Conservation (phyloP, 2,329 filamentous ascomycete species). For the Botrytis hyacinthi region DNA sequence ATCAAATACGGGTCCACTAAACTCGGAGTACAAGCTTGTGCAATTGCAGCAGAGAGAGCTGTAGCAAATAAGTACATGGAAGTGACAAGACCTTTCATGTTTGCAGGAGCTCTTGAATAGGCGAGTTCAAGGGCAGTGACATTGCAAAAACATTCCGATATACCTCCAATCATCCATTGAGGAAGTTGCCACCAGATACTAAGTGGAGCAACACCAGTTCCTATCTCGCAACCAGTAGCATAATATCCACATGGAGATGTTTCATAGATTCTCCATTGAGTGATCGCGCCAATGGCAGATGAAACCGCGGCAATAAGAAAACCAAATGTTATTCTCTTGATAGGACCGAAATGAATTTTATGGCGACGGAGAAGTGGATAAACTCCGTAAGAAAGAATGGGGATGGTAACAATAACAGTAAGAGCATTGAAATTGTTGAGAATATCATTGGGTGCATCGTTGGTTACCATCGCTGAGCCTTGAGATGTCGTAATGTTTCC, state of each 20-base stretch:
- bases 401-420: constrained; percentile 71
- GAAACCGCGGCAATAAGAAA: constrained; percentile 63
- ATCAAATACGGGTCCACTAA: constrained; percentile 61
- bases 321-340: constrained; percentile 70
- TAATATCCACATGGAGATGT: constrained; percentile 55
- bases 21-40: constrained; percentile 24
- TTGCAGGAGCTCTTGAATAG: constrained; percentile 72
- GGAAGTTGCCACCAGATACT: constrained; percentile 40
- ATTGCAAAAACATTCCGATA: constrained; percentile 56
- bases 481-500: constrained; percentile 50
- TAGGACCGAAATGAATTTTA: constrained; percentile 66
- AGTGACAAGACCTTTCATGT: constrained; percentile 74
- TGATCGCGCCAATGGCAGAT: constrained; percentile 54
- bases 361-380: constrained; percentile 66
- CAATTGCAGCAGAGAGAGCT: constrained; percentile 47
- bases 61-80: constrained; percentile 69
- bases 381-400: constrained; percentile 63
- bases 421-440: constrained; percentile 75
- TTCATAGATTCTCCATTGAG: constrained; percentile 63
- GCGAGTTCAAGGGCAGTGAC: constrained; percentile 70
- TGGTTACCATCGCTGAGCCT: constrained; percentile 60
- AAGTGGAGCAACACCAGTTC: constrained; percentile 28
- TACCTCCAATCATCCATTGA: constrained; percentile 47
- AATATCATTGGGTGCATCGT: constrained; percentile 75
- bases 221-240: constrained; percentile 33